phyloP scores from a whole-genome alignment of 2,329 filamentous ascomycete species.

The Epichloe gansuensis region DNA sequence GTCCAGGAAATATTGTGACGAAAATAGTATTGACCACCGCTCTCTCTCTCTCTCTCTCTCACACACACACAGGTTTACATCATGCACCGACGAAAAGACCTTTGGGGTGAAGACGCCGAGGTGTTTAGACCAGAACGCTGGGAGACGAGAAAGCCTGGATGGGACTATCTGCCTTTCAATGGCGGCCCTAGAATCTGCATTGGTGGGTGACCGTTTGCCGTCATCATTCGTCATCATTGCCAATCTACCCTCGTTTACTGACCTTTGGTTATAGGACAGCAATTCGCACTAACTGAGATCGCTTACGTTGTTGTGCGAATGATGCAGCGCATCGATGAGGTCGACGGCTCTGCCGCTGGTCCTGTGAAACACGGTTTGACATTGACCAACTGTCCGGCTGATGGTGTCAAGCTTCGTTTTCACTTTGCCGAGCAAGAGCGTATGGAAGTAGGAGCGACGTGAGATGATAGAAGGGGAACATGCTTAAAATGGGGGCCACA shows the following conservation, averaged over 20 bases:
- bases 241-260: no score
- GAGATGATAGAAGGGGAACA: no score
- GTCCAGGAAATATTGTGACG: no score
- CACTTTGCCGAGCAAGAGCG: constrained; percentile 8
- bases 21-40: no score
- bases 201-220: constrained; percentile 1
- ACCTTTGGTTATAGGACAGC: constrained; percentile 2
- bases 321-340: constrained; percentile 8
- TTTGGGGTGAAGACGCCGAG: constrained; percentile 27
- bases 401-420: constrained; percentile 11
- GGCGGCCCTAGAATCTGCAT: constrained; percentile 32
- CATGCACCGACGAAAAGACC: constrained; percentile 25
- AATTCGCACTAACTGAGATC: constrained; percentile 14
- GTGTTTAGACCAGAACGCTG: constrained; percentile 31
- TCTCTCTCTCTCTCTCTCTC: no score
- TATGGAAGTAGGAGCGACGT: no score
- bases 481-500: no score
- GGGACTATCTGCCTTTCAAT: constrained; percentile 35
- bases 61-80: constrained; percentile 21
- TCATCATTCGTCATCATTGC: no score
- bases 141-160: constrained; percentile 22
- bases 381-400: constrained; percentile 11
- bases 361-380: constrained; percentile 11
- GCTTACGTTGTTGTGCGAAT: constrained; percentile 14
- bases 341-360: constrained; percentile 11